These are phyloP conservation scores for Kwoniella europaea DNA, from an alignment of 768 basidiomycete species.

Conservation along the genomic window DNA sequence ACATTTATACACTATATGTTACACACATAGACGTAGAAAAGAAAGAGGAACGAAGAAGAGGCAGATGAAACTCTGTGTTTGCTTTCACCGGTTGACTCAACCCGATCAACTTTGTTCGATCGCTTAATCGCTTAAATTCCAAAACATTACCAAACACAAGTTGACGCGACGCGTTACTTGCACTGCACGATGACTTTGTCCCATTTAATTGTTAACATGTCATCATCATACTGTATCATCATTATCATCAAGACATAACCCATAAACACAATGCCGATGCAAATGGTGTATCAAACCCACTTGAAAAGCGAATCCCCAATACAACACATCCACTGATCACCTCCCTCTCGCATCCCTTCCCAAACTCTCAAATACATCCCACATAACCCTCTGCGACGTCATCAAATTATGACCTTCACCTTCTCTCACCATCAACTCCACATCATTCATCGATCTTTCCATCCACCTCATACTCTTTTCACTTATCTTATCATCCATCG, in stretches of 20 bases:
- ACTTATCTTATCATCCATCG: slow-evolving; percentile 89
- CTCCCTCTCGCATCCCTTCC: slow-evolving; percentile 26
- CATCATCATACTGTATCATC: background rate
- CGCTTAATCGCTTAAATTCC: background rate
- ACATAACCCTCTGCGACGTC: slow-evolving; percentile 69
- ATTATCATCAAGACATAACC: background rate
- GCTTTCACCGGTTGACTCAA: slow-evolving; percentile 12
- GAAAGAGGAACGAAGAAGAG: background rate
- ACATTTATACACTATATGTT: background rate
- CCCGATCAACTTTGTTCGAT: background rate
- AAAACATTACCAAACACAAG: slow-evolving; percentile 1
- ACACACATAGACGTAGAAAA: background rate
- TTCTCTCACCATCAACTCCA: slow-evolving; percentile 77
- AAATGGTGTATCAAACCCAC: background rate
- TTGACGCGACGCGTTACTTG: background rate
- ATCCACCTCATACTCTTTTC: slow-evolving; percentile 85
- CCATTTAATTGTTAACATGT: no score
- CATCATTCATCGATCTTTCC: slow-evolving; percentile 78
- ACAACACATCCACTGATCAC: background rate
- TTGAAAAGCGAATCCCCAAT: background rate
- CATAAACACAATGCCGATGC: background rate
- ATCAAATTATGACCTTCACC: slow-evolving; percentile 92
- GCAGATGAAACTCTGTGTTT: background rate
- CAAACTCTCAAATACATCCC: slow-evolving; percentile 55
- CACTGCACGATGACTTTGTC: no score